Conservation (phyloP, 345 rosid genomes). For the Rubroshorea leprosula region DNA sequence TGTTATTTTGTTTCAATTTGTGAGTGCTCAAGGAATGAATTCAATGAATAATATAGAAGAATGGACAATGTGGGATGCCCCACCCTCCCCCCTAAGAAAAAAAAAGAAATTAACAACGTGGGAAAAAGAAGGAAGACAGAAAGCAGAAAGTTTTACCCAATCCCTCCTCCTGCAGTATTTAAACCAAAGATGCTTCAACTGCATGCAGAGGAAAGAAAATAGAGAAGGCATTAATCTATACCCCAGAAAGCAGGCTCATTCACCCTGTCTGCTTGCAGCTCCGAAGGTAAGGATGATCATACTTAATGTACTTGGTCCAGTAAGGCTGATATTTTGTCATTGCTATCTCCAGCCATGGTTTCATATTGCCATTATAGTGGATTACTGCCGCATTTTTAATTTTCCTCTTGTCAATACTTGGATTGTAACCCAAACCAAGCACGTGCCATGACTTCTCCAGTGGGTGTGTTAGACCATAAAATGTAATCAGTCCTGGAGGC, state of each 20-base stretch:
- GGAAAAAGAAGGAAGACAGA: conserved; percentile 13
- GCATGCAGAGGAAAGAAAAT: background rate
- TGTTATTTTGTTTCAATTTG: conserved; percentile 18
- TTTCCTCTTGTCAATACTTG: conserved; percentile 63
- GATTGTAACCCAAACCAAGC: conserved; percentile 85
- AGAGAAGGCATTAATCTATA: background rate
- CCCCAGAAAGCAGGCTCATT: conserved; percentile 25
- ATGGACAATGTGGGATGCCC: conserved; percentile 21
- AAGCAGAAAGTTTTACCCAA: conserved; percentile 21
- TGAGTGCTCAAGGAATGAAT: conserved; percentile 19
- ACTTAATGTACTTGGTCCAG: conserved; percentile 83
- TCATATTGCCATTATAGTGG: conserved; percentile 95
- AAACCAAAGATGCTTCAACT: conserved; percentile 13
- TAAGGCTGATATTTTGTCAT: conserved; percentile 77
- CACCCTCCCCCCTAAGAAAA: no score
- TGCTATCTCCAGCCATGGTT: conserved; percentile 92
- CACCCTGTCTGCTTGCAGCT: conserved; percentile 61
- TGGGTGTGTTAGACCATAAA: conserved; percentile 65
- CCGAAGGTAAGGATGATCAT: conserved; percentile 73
- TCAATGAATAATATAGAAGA: conserved; percentile 32
- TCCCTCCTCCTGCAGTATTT: conserved; percentile 15
- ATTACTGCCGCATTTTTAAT: conserved; percentile 78
- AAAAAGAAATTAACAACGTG: no score
- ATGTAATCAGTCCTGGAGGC: conserved; percentile 91
- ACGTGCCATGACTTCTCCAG: conserved; percentile 87